Evolutionary conservation across 768 basidiomycete species (phyloP).

Genomic region (Lactifluus piperatus): DNA sequence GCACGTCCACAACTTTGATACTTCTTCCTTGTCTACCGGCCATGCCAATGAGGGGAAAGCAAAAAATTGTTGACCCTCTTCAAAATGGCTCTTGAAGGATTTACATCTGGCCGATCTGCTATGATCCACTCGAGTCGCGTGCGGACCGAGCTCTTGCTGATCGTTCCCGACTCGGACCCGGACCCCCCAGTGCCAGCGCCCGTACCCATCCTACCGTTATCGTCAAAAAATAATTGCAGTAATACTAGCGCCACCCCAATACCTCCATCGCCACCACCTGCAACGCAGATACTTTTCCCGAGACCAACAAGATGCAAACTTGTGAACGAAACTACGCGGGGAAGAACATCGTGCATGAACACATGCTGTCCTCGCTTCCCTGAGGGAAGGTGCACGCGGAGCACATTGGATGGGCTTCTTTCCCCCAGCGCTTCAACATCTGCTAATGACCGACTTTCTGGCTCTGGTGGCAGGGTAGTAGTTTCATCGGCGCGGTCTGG

Average conservation of each 20-base stretch:
- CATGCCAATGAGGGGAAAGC: constrained; percentile 31
- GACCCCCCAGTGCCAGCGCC: not conserved
- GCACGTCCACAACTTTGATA: not conserved
- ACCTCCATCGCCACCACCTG: constrained; percentile 55
- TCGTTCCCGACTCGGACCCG: not conserved
- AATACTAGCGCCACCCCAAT: constrained; percentile 56
- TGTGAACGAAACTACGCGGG: constrained; percentile 41
- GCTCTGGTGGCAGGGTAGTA: not conserved
- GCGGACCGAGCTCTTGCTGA: constrained; percentile 55
- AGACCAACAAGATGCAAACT: constrained; percentile 32
- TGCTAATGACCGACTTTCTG: not conserved
- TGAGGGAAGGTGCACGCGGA: constrained; percentile 26
- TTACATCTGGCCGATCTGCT: constrained; percentile 60
- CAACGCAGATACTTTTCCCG: constrained; percentile 39
- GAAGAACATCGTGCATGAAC: constrained; percentile 42
- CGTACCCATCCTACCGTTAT: constrained; percentile 31
- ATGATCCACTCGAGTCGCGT: constrained; percentile 84
- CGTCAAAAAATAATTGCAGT: constrained; percentile 50
- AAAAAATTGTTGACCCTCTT: constrained; percentile 72
- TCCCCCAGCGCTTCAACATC: not conserved
- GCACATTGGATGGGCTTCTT: not conserved
- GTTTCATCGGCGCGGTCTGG: not conserved
- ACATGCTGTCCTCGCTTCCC: constrained; percentile 48
- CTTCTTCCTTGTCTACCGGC: not conserved
- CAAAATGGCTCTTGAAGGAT: constrained; percentile 76